A percentile compares a stretch with the other conserved stretches of the same genome.
Conservation (phyloP, 2,329 filamentous ascomycete species). For the Colletotrichum sp. region DNA sequence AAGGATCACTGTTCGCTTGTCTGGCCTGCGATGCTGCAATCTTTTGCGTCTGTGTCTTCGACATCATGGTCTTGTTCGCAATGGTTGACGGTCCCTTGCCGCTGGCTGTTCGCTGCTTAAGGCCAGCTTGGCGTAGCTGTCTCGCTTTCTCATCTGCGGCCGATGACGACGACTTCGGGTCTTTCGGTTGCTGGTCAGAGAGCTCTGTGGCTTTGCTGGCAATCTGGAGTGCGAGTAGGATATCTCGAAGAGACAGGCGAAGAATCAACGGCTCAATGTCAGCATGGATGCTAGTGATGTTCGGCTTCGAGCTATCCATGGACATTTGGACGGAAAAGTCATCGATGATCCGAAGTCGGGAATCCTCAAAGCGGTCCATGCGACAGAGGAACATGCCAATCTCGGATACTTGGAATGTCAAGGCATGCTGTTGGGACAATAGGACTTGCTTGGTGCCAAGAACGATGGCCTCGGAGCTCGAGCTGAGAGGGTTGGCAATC, state of each 20-base stretch:
- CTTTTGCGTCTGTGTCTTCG: constrained; percentile 34
- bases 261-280: constrained; percentile 92
- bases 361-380: constrained; percentile 97
- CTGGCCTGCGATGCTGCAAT: constrained; percentile 33
- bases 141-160: constrained; percentile 60
- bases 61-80: constrained; percentile 43
- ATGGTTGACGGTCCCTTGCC: constrained; percentile 60
- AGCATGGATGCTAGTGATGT: constrained; percentile 79
- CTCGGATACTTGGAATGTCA: constrained; percentile 91
- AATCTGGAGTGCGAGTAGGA: constrained; percentile 91
- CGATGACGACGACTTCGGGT: constrained; percentile 30
- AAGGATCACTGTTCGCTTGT: constrained; percentile 8
- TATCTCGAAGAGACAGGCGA: constrained; percentile 89
- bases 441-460: constrained; percentile 92
- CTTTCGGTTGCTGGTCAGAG: constrained; percentile 66
- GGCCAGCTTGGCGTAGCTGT: constrained; percentile 53
- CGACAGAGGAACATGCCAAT: constrained; percentile 98
- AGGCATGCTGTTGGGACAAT: constrained; percentile 89
- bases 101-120: constrained; percentile 63
- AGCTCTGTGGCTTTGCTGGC: constrained; percentile 89
- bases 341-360: constrained; percentile 88
- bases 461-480: constrained; percentile 94
- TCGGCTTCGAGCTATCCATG: constrained; percentile 72
- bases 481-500: constrained; percentile 90
- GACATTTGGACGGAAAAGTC: constrained; percentile 93